Base-by-base conservation (phyloP, 2,329 filamentous ascomycete species). In the Cyanodermella asteris region DNA sequence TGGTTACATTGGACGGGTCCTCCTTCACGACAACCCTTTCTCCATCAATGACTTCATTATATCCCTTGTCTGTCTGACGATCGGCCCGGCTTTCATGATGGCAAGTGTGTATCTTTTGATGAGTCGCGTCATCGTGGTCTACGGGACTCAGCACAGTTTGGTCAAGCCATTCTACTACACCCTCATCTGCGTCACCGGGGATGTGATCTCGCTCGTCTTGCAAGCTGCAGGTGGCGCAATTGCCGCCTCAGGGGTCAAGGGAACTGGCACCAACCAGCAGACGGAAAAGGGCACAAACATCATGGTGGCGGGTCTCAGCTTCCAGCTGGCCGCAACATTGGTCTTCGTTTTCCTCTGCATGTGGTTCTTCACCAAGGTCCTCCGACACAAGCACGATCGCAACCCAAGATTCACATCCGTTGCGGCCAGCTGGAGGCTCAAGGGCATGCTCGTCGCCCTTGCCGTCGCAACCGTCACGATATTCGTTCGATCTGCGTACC, bases 31-130 rank as follows among this genome's bases (percentile, higher is more conserved):
- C 14, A 24, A 28, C 20, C 26, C 26, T 13, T 28, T 16, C 18
- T 20, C 7, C 13, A 22, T n/a, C 12, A 38, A 41, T 8, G 63
- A 55, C 5, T 75, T 74, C 41, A 56, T 73, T 40, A 55, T 72
- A n/a, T 64, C 74, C 39, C 70, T 72, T 32, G 49, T 60, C 31
- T 69, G 63, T 43, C 52, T 74, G 23, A 63, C 57, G 34, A 56
- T 58, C 21, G 56, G 48, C 0, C 58, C 58, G 7, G 60, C 62
- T 27, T 66, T 62, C 41, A 56, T 60, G 36, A 56, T 62, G 15
- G 69, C 68, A 1, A 64, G 63, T 28, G 66, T 74, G 39, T 75
- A 75, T 41, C 58, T 74, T 27, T 69, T 64, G 15, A 53, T 72
- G 16, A 47, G 46, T 7, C 38, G 41, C 26, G 42, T 48, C 28